Evolutionary conservation across 352 stramenopile species (phyloP).

Genomic region (Phytopythium montanum): DNA sequence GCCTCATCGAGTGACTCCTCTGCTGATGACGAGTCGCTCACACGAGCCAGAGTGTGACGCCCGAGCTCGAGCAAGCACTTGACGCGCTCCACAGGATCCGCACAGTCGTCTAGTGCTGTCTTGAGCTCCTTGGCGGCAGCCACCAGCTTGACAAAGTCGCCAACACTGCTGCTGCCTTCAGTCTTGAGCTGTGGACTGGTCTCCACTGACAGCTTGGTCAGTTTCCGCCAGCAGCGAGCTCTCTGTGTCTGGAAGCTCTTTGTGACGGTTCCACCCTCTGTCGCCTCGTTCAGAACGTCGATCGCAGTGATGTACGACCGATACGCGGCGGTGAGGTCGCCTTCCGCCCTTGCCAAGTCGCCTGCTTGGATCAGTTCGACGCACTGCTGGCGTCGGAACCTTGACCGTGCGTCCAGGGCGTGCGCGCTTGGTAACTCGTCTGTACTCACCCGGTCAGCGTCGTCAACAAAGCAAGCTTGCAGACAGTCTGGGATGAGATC

Average conservation of each 20-base stretch:
- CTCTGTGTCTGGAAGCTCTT: not conserved
- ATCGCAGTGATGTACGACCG: not conserved
- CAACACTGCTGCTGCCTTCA: not conserved
- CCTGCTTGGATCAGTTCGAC: conserved; percentile 5
- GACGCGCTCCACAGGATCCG: conserved; percentile 37
- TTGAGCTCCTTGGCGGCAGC: conserved; percentile 44
- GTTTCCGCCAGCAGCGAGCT: conserved; percentile 52
- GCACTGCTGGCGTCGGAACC: conserved; percentile 1
- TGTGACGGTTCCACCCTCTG: not conserved
- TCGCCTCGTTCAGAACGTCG: not conserved
- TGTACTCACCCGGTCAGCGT: not conserved
- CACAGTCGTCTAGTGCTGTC: conserved; percentile 30
- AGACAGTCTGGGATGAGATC: conserved; percentile 25
- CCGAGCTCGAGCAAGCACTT: conserved; percentile 48
- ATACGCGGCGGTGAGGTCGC: not conserved
- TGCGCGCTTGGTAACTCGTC: not conserved
- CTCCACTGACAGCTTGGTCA: conserved; percentile 17
- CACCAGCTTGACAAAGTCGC: conserved; percentile 14
- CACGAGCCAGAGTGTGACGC: conserved; percentile 13
- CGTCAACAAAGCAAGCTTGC: too few relatives aligned
- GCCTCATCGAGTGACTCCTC: conserved; percentile 24
- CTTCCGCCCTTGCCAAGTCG: conserved; percentile 4
- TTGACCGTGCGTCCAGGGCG: not conserved
- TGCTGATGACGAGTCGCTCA: not conserved
- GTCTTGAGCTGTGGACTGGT: not conserved